phyloP scores from a whole-genome alignment of 2,329 filamentous ascomycete genomes.

The Talaromyces sp. region DNA sequence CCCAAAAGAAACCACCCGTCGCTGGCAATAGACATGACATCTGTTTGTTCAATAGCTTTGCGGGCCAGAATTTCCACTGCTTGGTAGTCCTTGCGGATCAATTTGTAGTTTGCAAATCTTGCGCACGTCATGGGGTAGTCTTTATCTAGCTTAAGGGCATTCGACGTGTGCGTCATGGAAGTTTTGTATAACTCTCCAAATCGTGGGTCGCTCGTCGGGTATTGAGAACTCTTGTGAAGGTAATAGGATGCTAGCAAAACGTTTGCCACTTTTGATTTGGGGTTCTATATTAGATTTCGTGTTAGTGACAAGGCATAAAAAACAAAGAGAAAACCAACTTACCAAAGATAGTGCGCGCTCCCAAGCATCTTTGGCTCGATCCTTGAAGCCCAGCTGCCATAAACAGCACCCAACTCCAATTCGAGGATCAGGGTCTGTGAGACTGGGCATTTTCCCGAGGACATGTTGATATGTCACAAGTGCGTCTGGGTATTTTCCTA shows the following conservation, averaged over 20 bases:
- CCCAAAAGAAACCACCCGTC: constrained; percentile 96
- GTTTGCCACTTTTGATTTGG: constrained; percentile 82
- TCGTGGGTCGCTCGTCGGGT: constrained; percentile 75
- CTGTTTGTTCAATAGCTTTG: constrained; percentile 91
- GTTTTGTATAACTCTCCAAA: constrained; percentile 85
- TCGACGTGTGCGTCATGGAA: constrained; percentile 92
- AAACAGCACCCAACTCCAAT: constrained; percentile 96
- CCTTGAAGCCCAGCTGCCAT: constrained; percentile 93
- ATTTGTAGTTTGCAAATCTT: constrained; percentile 85
- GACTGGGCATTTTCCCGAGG: constrained; percentile 74
- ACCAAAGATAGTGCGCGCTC: constrained; percentile 74
- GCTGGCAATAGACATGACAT: constrained; percentile 92
- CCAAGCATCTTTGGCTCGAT: constrained; percentile 88
- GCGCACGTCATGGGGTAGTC: constrained; percentile 84
- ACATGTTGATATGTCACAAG: constrained; percentile 82
- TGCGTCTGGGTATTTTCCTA: constrained; percentile 80
- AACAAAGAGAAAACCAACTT: constrained; percentile 27
- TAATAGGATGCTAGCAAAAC: constrained; percentile 87
- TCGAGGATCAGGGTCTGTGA: constrained; percentile 88
- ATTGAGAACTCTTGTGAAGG: constrained; percentile 77
- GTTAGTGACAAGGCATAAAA: not conserved
- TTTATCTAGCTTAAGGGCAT: constrained; percentile 89
- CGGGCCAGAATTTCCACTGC: constrained; percentile 83
- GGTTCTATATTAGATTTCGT: constrained; percentile 42
- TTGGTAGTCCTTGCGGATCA: constrained; percentile 71